phyloP scores from a whole-genome alignment of 352 stramenopile species.

The Phytophthora foliorum region DNA sequence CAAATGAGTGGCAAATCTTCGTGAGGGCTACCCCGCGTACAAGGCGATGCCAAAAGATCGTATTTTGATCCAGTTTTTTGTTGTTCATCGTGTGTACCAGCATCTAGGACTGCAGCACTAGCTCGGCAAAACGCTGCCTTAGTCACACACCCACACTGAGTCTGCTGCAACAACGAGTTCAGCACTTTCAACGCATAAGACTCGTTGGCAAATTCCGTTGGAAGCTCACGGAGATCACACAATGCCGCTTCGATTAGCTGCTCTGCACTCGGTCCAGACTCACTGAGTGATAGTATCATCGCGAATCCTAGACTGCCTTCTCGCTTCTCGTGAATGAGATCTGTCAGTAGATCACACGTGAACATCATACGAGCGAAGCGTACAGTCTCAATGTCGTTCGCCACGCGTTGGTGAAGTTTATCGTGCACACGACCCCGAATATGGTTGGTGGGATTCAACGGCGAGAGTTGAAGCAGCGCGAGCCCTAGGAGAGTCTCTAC shows the following conservation, averaged over 20 bases:
- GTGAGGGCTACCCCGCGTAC: constrained; percentile 53
- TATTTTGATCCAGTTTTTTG: not conserved
- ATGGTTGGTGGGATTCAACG: constrained; percentile 16
- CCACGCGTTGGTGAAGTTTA: constrained; percentile 31
- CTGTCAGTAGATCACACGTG: constrained; percentile 81
- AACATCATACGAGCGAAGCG: constrained; percentile 80
- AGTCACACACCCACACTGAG: constrained; percentile 76
- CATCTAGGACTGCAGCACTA: constrained; percentile 12
- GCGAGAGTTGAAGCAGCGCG: constrained; percentile 67
- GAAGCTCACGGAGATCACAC: constrained; percentile 56
- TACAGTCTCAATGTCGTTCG: constrained; percentile 50
- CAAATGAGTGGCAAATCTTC: constrained; percentile 72
- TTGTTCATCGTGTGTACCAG: not conserved
- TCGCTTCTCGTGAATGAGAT: constrained; percentile 78
- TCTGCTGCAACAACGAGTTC: constrained; percentile 79
- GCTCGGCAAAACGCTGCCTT: constrained; percentile 53
- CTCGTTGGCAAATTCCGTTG: constrained; percentile 73
- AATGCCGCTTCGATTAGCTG: constrained; percentile 57
- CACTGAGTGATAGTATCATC: constrained; percentile 54
- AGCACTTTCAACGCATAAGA: constrained; percentile 81
- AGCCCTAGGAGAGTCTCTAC: constrained; percentile 37
- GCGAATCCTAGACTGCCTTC: constrained; percentile 65
- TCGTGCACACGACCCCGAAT: constrained; percentile 26
- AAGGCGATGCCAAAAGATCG: constrained; percentile 12
- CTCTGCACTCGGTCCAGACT: constrained; percentile 35